Percentiles rank a stretch among this genome's conserved stretches.
Evolutionary conservation across 148 eudicot species (phyloP).

Genomic region (Persicaria tinctoria): DNA sequence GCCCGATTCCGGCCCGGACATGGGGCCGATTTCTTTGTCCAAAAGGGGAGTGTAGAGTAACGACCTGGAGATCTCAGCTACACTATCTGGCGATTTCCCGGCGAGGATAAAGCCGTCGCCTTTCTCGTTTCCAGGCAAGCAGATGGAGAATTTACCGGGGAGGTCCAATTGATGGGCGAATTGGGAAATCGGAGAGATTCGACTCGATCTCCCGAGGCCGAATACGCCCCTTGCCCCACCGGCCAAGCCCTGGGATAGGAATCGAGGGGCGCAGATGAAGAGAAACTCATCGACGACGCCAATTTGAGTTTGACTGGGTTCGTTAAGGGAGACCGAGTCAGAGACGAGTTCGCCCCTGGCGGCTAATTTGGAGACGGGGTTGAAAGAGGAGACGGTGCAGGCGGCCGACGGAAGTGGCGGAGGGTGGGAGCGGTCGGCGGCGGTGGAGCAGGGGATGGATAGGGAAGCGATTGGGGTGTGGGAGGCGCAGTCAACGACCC

Average conservation of each 20-base stretch:
- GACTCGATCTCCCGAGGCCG: constrained; percentile 7
- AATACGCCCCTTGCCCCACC: constrained; percentile 1
- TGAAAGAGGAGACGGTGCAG: background rate
- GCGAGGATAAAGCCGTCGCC: constrained; percentile 2
- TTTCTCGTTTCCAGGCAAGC: background rate
- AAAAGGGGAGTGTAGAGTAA: background rate
- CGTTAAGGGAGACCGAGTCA: background rate
- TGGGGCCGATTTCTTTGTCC: background rate
- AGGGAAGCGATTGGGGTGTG: background rate
- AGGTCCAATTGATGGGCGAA: background rate
- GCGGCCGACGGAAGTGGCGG: background rate
- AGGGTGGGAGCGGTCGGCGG: background rate
- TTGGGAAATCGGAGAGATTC: background rate
- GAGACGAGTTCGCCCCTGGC: constrained; percentile 1
- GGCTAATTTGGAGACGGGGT: constrained; percentile 2
- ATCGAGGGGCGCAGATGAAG: background rate
- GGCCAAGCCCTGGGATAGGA: background rate
- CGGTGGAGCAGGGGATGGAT: constrained; percentile 11
- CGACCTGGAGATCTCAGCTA: background rate
- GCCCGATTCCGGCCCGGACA: background rate
- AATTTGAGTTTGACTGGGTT: background rate
- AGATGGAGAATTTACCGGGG: constrained; percentile 1
- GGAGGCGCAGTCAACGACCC: background rate
- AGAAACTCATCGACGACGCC: background rate
- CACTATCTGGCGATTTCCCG: background rate